Evolutionary conservation across 2,329 filamentous ascomycete genomes (phyloP), one percentile per base, ranked within the genome.

Genomic region (Ophiostoma himal-ulmi): DNA sequence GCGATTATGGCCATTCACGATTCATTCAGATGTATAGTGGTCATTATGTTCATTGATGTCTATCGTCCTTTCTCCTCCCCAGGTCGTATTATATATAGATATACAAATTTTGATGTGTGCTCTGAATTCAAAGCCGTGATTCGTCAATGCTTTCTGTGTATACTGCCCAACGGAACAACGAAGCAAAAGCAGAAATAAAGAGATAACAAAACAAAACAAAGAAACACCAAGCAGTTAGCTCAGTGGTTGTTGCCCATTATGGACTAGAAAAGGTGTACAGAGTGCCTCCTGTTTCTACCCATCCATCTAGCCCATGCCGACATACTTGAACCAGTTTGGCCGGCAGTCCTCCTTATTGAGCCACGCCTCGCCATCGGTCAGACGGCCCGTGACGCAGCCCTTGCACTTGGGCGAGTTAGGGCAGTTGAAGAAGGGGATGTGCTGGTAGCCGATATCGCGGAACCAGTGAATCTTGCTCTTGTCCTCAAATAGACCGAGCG

Each of bases 341-440:
- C 95, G 86, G 80, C 95, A 99, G 79, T 99, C 95, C 79, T 99
- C 95, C 77, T 90, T 89, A 76, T 93, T 87, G 65, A 99, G 82
- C 84, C 89, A 97, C 39, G 88, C 82, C 77, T 93, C 94, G 73
- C 95, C 95, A 74, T 96, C 93, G 36, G 93, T 97, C 76, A 97
- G 91, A 71, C 91, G 88, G 68, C 94, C 95, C 0, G 92, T 87
- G n/a, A 89, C 86, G 78, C 94, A 98, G 74, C 74, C 74, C 67
- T 66, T 70, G 79, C 94, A 98, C 80, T 98, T 98, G 68, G 92
- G 91, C 69, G 91, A 96, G 81, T 97, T 98, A 73, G 95, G 95
- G 78, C 95, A 99, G 82, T 99, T 99, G 85, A 96, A 97, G 82
- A 96, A 99, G 65, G 95, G 95, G 69, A 98, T 94, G 76, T 99